Base-by-base conservation (phyloP, 177 flowering plant species). In the Telopea speciosissima region DNA sequence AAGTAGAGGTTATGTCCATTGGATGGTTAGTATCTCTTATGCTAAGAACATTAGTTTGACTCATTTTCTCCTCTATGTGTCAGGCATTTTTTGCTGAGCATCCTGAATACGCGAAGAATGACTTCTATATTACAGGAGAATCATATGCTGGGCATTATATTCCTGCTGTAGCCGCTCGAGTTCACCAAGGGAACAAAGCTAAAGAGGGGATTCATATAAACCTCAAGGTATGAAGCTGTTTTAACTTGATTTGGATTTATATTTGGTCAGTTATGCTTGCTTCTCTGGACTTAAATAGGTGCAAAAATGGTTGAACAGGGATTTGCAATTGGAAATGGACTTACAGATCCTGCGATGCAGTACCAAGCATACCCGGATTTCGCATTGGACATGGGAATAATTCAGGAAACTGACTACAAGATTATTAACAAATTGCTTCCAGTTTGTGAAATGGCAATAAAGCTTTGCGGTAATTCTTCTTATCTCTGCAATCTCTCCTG, bases 71-170 rank as follows among this genome's bases (percentile, higher is more conserved):
- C 22, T 12, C 63, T 36, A 12, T 62, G 19, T 69, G 58, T n/a
- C 66, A 94, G 97, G 93, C 80, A 24, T 94, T 94, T 74, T 94
- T 94, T 63, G 60, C 71, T 8, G 82, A 74, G 76, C 98, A 90
- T 82, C 92, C 97, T 49, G 68, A 92, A 36, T 86, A 68, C 54
- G 92, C 74, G 10, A 77, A 79, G 36, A 92, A 92, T 71, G 92
- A 92, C 56, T 94, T 94, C 61, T 94, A 75, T 83, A 92, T 94
- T 45, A 92, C 99, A 19, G 99, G 99, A 74, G 99, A 94, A 82
- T 94, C 99, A 65, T 94, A 90, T 70, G 98, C 97, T 31, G 98
- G 98, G 60, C 98, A 93, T 78, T 93, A 93, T 72, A 88, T 93
- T 76, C 98, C 98, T 49, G 98, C 97, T 54, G 81, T 93, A 68